These are phyloP conservation scores for Candida gigantensis DNA, from an alignment of 1,139 yeast genomes.

Conservation along the genomic window DNA sequence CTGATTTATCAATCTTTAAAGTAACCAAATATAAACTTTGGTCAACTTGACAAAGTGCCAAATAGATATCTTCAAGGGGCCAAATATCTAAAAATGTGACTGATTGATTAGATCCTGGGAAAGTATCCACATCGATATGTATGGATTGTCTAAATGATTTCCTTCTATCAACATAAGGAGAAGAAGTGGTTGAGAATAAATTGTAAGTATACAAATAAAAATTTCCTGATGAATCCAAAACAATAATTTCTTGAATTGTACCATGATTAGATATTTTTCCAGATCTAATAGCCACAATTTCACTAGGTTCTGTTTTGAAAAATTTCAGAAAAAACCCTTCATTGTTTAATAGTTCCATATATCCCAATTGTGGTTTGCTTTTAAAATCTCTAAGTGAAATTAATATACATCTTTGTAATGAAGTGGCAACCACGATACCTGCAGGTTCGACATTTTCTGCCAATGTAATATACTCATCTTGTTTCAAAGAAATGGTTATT, in stretches of 20 bases:
- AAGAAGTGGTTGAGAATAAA: constrained; percentile 32
- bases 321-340: constrained; percentile 30
- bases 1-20: constrained; percentile 52
- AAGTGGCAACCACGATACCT: constrained; percentile 72
- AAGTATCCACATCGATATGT: constrained; percentile 41
- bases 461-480: constrained; percentile 57
- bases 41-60: constrained; percentile 42
- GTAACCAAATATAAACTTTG: constrained; percentile 52
- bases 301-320: constrained; percentile 26
- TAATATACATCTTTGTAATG: constrained; percentile 65
- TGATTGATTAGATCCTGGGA: constrained; percentile 35
- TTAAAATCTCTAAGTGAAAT: constrained; percentile 66
- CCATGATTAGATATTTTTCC: constrained; percentile 59
- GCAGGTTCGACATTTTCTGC: constrained; percentile 72
- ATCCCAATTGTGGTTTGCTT: constrained; percentile 58
- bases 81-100: constrained; percentile 57
- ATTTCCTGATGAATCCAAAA: constrained; percentile 49
- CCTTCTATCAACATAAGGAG: constrained; percentile 28
- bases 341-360: constrained; percentile 33
- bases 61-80: constrained; percentile 42
- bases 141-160: constrained; percentile 31
- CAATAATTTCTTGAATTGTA: constrained; percentile 38
- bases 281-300: constrained; percentile 60
- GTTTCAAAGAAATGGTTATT: constrained; percentile 37
- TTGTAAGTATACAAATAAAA: constrained; percentile 36